phyloP scores from a whole-genome alignment of 306 rosid genomes.

The Corylus americana region DNA sequence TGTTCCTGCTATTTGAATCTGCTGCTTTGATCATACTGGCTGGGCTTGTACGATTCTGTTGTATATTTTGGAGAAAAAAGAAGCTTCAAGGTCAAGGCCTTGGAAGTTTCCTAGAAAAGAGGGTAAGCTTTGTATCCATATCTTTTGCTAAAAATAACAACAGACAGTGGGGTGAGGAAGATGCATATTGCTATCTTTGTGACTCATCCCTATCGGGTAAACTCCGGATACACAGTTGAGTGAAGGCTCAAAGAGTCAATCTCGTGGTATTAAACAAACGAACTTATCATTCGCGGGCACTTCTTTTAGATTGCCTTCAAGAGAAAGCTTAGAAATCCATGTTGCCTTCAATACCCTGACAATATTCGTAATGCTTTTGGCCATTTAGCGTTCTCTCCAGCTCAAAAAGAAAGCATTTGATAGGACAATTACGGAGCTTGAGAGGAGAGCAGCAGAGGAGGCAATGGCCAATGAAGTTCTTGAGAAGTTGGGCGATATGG shows the following conservation, averaged over 20 bases:
- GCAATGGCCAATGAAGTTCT: conserved; percentile 37
- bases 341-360: background rate
- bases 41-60: conserved; percentile 62
- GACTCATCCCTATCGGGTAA: too few relatives aligned
- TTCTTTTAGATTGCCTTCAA: background rate
- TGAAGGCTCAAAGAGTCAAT: too few relatives aligned
- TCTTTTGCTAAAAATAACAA: background rate
- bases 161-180: background rate
- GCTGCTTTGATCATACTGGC: conserved; percentile 44
- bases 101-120: conserved; percentile 61
- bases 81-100: conserved; percentile 65
- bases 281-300: too few relatives aligned
- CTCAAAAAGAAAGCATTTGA: conserved; percentile 63
- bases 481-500: conserved; percentile 38
- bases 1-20: conserved; percentile 66
- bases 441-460: conserved; percentile 46
- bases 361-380: background rate
- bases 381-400: conserved; percentile 57
- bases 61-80: conserved; percentile 70
- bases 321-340: background rate
- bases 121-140: conserved; percentile 44
- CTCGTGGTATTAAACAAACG: too few relatives aligned
- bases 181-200: background rate
- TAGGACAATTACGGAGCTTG: conserved; percentile 53
- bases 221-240: too few relatives aligned